phyloP scores from a whole-genome alignment of 257 asterid genomes.

The Cynanchum wilfordii region DNA sequence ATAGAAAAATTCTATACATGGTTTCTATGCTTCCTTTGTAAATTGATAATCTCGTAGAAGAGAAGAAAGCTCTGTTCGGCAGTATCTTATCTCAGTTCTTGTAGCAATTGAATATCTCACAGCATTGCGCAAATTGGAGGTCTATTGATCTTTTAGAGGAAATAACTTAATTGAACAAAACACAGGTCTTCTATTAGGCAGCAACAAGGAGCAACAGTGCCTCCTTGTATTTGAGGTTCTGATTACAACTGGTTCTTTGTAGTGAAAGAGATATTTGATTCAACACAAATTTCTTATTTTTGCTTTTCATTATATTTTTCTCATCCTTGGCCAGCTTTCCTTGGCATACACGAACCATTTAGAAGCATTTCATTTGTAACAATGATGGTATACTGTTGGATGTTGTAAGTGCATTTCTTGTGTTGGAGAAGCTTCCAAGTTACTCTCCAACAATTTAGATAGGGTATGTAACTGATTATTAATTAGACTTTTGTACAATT shows the following conservation, averaged over 20 bases:
- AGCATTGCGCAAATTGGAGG: conserved; percentile 4
- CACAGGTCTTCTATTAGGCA: background rate
- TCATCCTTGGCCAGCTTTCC: background rate
- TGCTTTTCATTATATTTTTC: background rate
- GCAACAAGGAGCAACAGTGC: background rate
- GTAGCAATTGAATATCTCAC: background rate
- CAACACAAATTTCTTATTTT: background rate
- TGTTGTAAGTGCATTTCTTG: too few relatives aligned
- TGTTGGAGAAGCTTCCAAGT: too few relatives aligned
- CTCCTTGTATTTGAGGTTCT: background rate
- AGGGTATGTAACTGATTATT: too few relatives aligned
- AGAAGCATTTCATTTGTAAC: too few relatives aligned
- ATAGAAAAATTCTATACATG: background rate
- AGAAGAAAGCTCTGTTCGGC: background rate
- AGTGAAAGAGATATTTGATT: background rate
- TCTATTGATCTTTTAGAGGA: background rate
- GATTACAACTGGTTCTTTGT: background rate
- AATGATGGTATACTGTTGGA: too few relatives aligned
- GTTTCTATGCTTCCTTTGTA: background rate
- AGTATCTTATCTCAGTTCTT: background rate
- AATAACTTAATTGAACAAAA: background rate
- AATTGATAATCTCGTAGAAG: background rate
- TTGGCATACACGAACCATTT: too few relatives aligned
- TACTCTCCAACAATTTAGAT: too few relatives aligned
- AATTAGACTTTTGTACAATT: too few relatives aligned